phyloP scores from a whole-genome alignment of 2,329 filamentous ascomycete genomes.

The Myriosclerotinia scirpicola region DNA sequence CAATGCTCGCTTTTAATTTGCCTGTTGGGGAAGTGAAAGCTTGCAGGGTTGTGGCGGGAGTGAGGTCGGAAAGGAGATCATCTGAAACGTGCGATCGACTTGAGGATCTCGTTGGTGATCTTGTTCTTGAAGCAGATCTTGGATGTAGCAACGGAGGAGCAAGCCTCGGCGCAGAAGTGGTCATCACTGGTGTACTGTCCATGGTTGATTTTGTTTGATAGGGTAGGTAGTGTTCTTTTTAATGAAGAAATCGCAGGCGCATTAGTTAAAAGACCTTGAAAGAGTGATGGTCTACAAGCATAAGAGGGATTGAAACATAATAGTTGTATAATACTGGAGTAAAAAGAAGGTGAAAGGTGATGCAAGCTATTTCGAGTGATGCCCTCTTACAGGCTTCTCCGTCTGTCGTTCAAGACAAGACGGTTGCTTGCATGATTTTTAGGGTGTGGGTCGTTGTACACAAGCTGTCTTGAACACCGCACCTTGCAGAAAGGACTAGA shows the following conservation, averaged over 20 bases:
- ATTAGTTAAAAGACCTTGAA: constrained; percentile 28
- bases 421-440: constrained; percentile 23
- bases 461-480: constrained; percentile 21
- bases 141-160: constrained; percentile 29
- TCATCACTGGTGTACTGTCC: constrained; percentile 31
- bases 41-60: constrained; percentile 60
- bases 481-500: constrained; percentile 5
- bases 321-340: not conserved
- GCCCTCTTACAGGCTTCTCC: constrained; percentile 20
- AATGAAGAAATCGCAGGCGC: constrained; percentile 25
- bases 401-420: constrained; percentile 16
- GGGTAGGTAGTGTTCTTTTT: constrained; percentile 32
- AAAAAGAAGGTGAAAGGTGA: constrained; percentile 18
- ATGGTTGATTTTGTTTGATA: constrained; percentile 28
- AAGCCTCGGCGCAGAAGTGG: constrained; percentile 31
- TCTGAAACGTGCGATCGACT: constrained; percentile 43
- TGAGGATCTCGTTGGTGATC: constrained; percentile 34
- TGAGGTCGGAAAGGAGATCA: constrained; percentile 61
- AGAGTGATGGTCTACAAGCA: constrained; percentile 21
- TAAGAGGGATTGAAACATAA: constrained; percentile 14
- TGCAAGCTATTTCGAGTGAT: constrained; percentile 23
- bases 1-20: constrained; percentile 58
- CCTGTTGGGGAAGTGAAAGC: constrained; percentile 57
- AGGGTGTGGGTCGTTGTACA: constrained; percentile 21
- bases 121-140: constrained; percentile 24